Conservation (phyloP, 2,329 filamentous ascomycete species). For the Colletotrichum brevisporum region DNA sequence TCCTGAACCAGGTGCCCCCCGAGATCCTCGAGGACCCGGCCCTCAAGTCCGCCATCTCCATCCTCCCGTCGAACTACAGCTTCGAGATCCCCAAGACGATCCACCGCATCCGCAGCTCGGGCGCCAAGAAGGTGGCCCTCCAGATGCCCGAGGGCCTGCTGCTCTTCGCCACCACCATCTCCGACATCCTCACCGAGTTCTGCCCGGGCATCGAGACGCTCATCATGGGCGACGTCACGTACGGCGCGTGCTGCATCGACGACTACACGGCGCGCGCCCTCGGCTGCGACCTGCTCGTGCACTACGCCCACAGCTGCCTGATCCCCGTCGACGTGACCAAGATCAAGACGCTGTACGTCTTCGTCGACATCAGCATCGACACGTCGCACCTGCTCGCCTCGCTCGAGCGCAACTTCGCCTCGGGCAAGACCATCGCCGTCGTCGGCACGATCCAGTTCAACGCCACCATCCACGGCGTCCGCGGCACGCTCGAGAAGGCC, state of each 20-base stretch:
- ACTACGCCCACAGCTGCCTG: constrained; percentile 97
- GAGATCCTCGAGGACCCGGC: constrained; percentile 88
- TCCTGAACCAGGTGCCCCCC: constrained; percentile 91
- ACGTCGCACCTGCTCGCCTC: constrained; percentile 88
- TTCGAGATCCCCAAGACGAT: constrained; percentile 99
- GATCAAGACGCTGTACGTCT: constrained; percentile 97
- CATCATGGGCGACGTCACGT: constrained; percentile 99
- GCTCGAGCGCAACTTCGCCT: constrained; percentile 87
- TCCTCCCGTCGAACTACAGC: constrained; percentile 96
- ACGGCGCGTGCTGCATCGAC: constrained; percentile 98
- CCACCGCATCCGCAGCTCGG: constrained; percentile 86
- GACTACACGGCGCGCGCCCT: constrained; percentile 96
- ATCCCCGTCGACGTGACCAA: constrained; percentile 97
- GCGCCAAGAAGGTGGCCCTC: constrained; percentile 87
- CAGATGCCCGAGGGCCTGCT: constrained; percentile 97
- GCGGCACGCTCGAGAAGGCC: constrained; percentile 81
- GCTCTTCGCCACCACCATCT: constrained; percentile 96
- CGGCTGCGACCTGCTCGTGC: constrained; percentile 93
- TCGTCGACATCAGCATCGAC: constrained; percentile 98
- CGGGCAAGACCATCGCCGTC: constrained; percentile 89
- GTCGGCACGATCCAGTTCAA: constrained; percentile 99
- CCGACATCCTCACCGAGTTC: constrained; percentile 95
- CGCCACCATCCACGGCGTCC: constrained; percentile 91
- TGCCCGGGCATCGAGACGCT: constrained; percentile 92
- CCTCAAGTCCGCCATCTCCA: constrained; percentile 87